These are phyloP conservation scores for Aspergillus uvarum DNA, from an alignment of 2,329 filamentous ascomycete species.

Conservation along the genomic window DNA sequence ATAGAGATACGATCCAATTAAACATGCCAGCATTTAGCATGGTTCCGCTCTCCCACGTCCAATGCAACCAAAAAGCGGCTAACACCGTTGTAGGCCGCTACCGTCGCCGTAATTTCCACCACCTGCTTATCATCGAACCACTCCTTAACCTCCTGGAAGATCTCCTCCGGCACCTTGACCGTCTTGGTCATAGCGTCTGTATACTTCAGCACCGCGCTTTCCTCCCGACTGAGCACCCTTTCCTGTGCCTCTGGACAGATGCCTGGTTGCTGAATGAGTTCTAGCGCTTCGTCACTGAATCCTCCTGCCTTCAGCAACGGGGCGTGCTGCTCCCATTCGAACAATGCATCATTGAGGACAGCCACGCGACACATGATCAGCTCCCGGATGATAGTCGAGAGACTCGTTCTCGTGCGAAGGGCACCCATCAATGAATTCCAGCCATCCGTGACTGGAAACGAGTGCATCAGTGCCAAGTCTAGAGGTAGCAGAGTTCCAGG, in stretches of 20 bases:
- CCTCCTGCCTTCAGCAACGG: constrained; percentile 66
- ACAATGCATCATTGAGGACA: constrained; percentile 76
- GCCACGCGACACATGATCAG: constrained; percentile 79
- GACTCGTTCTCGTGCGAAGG: constrained; percentile 54
- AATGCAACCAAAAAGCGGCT: constrained; percentile 80
- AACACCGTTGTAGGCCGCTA: constrained; percentile 81
- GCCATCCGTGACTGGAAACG: constrained; percentile 56
- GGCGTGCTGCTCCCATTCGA: constrained; percentile 79
- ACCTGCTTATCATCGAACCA: constrained; percentile 69
- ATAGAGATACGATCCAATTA: not conserved
- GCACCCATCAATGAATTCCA: constrained; percentile 60
- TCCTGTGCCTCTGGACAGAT: constrained; percentile 25
- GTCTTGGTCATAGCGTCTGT: constrained; percentile 81
- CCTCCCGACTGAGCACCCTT: constrained; percentile 53
- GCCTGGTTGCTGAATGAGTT: constrained; percentile 32
- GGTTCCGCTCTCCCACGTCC: constrained; percentile 57
- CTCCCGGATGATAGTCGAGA: constrained; percentile 62
- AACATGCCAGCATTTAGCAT: constrained; percentile 7
- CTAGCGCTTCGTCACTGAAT: constrained; percentile 50
- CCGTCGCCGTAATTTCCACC: constrained; percentile 77
- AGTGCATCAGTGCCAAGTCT: constrained; percentile 56
- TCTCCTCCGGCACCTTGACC: constrained; percentile 66
- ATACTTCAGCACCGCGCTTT: constrained; percentile 70
- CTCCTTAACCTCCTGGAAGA: constrained; percentile 63
- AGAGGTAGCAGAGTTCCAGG: constrained; percentile 52